A percentile compares a stretch with the other conserved stretches of the same genome.
These are phyloP conservation scores for Cerrena zonata DNA, from an alignment of 1,284 basidiomycete species.

Conservation along the genomic window DNA sequence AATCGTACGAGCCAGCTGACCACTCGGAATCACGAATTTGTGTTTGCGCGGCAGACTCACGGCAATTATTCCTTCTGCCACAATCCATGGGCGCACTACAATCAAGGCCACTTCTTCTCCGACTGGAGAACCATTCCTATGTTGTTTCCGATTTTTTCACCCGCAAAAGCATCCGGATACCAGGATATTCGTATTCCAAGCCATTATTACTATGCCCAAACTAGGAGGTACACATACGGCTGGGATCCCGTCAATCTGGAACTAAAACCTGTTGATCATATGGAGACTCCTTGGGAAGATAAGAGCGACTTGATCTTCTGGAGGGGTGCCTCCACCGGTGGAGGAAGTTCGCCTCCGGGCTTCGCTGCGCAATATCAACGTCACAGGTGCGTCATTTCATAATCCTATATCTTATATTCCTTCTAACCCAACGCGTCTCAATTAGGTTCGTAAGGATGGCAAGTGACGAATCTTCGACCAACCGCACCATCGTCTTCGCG, in stretches of 20 bases:
- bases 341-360: conserved; percentile 81
- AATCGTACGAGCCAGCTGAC: conserved; percentile 20
- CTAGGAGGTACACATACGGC: conserved; percentile 80
- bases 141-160: conserved; percentile 86
- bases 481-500: conserved; percentile 71
- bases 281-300: conserved; percentile 79
- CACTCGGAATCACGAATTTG: conserved; percentile 48
- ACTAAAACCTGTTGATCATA: conserved; percentile 67
- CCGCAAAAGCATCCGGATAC: conserved; percentile 79
- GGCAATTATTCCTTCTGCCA: conserved; percentile 72
- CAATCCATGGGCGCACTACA: conserved; percentile 76
- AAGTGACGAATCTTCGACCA: conserved; percentile 50
- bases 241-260: conserved; percentile 75
- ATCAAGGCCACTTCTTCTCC: conserved; percentile 91
- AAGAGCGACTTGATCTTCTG: conserved; percentile 74
- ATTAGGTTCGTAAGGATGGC: conserved; percentile 74
- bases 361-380: conserved; percentile 82
- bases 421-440: conserved; percentile 7
- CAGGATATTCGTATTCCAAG: conserved; percentile 87
- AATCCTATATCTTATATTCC: not conserved
- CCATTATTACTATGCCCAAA: conserved; percentile 87
- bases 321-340: conserved; percentile 88
- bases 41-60: conserved; percentile 55
- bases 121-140: conserved; percentile 85
- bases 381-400: conserved; percentile 56